Evolutionary conservation across 257 asterid genomes (phyloP).

Genomic region (Solanum pimpinellifolium): DNA sequence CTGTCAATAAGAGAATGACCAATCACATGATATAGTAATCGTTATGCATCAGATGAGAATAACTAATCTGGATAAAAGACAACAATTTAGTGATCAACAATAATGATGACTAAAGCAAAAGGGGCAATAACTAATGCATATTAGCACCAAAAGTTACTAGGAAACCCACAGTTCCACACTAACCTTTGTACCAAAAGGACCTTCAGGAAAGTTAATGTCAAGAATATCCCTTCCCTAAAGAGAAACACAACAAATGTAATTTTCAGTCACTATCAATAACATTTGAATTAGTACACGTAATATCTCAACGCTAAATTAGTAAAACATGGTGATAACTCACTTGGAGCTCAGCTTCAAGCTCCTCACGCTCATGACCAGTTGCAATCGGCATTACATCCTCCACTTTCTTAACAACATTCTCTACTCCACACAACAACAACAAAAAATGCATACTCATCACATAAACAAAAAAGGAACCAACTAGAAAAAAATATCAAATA

Average conservation of each 20-base stretch:
- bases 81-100: background rate
- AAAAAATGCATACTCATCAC: background rate
- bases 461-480: background rate
- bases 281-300: background rate
- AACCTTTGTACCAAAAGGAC: slow-evolving; percentile 96
- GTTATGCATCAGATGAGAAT: background rate
- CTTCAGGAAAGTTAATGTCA: slow-evolving; percentile 52
- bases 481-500: background rate
- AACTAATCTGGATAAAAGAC: background rate
- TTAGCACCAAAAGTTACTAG: background rate
- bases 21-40: background rate
- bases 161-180: slow-evolving; percentile 11
- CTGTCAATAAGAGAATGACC: background rate
- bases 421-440: slow-evolving; percentile 10
- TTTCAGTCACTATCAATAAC: background rate
- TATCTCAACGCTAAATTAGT: background rate
- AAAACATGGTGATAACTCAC: slow-evolving; percentile 25
- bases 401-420: slow-evolving; percentile 38
- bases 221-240: slow-evolving; percentile 55
- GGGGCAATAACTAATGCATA: background rate
- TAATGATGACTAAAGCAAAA: background rate
- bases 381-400: slow-evolving; percentile 96
- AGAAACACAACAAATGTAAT: background rate
- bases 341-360: slow-evolving; percentile 77
- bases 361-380: slow-evolving; percentile 96